Evolutionary conservation across 768 basidiomycete species (phyloP).

Genomic region (Leccinum variicolor): DNA sequence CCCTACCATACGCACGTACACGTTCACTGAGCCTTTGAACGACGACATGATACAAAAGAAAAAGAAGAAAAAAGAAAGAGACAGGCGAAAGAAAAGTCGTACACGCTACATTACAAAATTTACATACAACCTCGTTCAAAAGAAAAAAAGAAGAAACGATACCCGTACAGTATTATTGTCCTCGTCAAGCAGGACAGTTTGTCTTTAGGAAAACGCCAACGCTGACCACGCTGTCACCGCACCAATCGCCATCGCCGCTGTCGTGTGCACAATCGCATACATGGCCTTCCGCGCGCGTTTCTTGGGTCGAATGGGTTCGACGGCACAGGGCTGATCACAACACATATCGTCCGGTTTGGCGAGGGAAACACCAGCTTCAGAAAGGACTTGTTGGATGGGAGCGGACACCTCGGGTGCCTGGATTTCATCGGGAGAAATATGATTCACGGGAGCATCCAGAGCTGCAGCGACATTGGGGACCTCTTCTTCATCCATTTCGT

Average conservation of each 20-base stretch:
- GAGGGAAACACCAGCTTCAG: neutral
- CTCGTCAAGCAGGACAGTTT: neutral
- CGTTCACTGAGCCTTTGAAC: neutral
- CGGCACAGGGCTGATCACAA: neutral
- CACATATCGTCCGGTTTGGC: neutral
- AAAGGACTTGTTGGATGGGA: neutral
- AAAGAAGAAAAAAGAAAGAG: neutral
- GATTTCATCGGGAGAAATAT: neutral
- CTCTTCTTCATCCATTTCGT: slow-evolving; percentile 33
- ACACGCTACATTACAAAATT: neutral
- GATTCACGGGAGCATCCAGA: neutral
- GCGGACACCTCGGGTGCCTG: neutral
- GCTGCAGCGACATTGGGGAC: neutral
- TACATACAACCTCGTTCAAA: slow-evolving; percentile 2
- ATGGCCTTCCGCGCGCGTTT: slow-evolving; percentile 45
- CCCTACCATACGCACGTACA: slow-evolving; percentile 1
- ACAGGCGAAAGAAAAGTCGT: neutral
- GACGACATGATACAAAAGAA: neutral
- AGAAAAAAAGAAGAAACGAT: neutral
- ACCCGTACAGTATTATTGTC: neutral
- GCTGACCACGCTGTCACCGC: slow-evolving; percentile 74
- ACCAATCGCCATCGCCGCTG: slow-evolving; percentile 60
- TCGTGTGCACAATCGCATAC: slow-evolving; percentile 50
- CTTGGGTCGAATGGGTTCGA: slow-evolving; percentile 24
- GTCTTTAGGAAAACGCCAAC: slow-evolving; percentile 55